phyloP scores from a whole-genome alignment of 495 filamentous ascomycete species.

The Penicillium psychrofluorescens region DNA sequence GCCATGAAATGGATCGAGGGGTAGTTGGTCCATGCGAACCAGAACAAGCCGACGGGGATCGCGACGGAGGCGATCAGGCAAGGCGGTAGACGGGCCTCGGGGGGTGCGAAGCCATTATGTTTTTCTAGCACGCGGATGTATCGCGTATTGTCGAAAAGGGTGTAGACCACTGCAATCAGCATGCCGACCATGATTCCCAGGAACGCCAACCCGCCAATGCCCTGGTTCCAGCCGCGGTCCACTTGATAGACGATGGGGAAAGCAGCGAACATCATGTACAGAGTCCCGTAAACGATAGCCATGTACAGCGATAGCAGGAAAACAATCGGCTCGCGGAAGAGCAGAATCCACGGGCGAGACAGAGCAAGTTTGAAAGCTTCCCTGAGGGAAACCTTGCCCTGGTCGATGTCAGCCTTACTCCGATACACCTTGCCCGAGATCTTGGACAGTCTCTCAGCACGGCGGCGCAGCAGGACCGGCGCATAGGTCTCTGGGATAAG shows the following conservation, averaged over 20 bases:
- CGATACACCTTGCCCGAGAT: constrained; percentile 50
- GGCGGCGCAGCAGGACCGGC: constrained; percentile 48
- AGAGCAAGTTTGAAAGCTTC: constrained; percentile 37
- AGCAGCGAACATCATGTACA: constrained; percentile 82
- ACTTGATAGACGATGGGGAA: constrained; percentile 71
- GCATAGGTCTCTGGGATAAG: constrained; percentile 56
- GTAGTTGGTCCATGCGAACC: constrained; percentile 66
- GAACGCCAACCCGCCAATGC: constrained; percentile 70
- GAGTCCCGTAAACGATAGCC: constrained; percentile 65
- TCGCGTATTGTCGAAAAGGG: constrained; percentile 43
- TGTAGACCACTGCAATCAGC: constrained; percentile 50
- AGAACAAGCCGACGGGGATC: constrained; percentile 49
- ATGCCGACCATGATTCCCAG: constrained; percentile 79
- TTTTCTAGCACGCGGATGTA: constrained; percentile 29
- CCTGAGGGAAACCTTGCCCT: constrained; percentile 28
- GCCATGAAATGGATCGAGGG: constrained; percentile 63
- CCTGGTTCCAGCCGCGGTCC: constrained; percentile 66
- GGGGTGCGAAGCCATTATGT: constrained; percentile 35
- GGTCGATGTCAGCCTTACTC: constrained; percentile 39
- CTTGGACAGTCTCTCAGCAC: constrained; percentile 45
- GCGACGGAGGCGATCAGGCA: constrained; percentile 33
- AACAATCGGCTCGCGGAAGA: constrained; percentile 52
- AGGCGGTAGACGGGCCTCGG: constrained; percentile 43
- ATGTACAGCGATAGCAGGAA: constrained; percentile 64
- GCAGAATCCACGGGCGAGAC: constrained; percentile 42